Conservation (phyloP, 176 grass and related monocot genomes). For the Typha latifolia region DNA sequence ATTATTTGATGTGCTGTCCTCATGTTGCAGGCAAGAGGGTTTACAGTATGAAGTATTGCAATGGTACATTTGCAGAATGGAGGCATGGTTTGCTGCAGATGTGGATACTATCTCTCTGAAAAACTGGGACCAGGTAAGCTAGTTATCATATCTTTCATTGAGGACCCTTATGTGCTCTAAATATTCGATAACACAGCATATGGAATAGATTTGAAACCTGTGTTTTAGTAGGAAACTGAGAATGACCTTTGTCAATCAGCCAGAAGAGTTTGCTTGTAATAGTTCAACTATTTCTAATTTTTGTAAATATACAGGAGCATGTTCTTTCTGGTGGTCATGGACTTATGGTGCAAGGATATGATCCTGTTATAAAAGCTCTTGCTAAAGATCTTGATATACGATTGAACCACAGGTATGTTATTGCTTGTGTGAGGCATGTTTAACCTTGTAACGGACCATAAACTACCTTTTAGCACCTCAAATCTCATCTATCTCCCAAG, state of each 20-base stretch:
- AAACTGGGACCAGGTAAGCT: slow-evolving; percentile 89
- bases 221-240: too few relatives aligned
- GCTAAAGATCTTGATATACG: slow-evolving; percentile 62
- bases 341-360: slow-evolving; percentile 94
- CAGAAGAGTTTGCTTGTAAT: not conserved
- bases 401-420: slow-evolving; percentile 64
- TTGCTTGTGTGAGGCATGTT: not conserved
- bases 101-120: slow-evolving; percentile 83
- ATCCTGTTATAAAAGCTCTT: slow-evolving; percentile 86
- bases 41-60: slow-evolving; percentile 69
- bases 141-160: not conserved
- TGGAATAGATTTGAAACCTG: too few relatives aligned
- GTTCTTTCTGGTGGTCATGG: slow-evolving; percentile 96
- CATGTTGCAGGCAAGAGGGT: slow-evolving; percentile 50
- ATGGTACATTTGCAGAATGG: slow-evolving; percentile 82
- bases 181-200: too few relatives aligned
- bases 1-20: slow-evolving; percentile 16
- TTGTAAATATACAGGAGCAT: slow-evolving; percentile 44
- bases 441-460: not conserved
- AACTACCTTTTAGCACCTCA: not conserved
- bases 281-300: slow-evolving; percentile 7
- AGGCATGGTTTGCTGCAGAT: slow-evolving; percentile 99
- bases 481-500: not conserved
- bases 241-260: not conserved
- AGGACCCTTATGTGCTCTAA: too few relatives aligned